A percentile compares a stretch with the other conserved stretches of the same genome.
These are phyloP conservation scores for Theobroma cacao DNA, from an alignment of 345 rosid genomes.

Conservation along the genomic window DNA sequence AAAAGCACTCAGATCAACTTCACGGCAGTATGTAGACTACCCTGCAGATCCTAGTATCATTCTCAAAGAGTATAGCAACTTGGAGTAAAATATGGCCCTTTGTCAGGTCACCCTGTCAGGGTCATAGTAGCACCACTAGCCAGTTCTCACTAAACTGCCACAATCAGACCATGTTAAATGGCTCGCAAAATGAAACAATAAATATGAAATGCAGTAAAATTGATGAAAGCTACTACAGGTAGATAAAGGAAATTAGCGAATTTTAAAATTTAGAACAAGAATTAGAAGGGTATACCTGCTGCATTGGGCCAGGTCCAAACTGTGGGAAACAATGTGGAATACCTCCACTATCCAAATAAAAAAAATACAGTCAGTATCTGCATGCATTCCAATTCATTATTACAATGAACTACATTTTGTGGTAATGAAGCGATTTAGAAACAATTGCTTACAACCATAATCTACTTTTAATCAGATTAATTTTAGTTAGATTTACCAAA, in stretches of 20 bases:
- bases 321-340: slow-evolving; percentile 98
- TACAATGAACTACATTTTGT: neutral
- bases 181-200: neutral
- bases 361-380: slow-evolving; percentile 14
- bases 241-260: neutral
- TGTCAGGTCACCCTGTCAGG: neutral
- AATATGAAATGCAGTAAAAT: neutral
- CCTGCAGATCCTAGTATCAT: neutral
- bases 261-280: neutral
- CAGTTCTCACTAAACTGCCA: neutral
- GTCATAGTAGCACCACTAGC: neutral
- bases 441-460: neutral
- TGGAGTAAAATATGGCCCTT: neutral
- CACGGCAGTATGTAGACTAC: neutral
- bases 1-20: neutral
- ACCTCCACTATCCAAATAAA: slow-evolving; percentile 69
- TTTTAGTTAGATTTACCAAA: neutral
- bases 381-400: neutral
- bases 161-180: neutral
- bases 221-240: neutral
- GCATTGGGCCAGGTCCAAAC: slow-evolving; percentile 89
- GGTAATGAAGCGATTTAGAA: neutral
- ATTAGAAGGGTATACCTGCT: slow-evolving; percentile 53
- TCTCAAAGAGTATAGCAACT: neutral
- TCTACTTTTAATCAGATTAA: neutral